phyloP scores from a whole-genome alignment of 1,284 basidiomycete genomes.

The Microbotryum lychnidis-dioicae region DNA sequence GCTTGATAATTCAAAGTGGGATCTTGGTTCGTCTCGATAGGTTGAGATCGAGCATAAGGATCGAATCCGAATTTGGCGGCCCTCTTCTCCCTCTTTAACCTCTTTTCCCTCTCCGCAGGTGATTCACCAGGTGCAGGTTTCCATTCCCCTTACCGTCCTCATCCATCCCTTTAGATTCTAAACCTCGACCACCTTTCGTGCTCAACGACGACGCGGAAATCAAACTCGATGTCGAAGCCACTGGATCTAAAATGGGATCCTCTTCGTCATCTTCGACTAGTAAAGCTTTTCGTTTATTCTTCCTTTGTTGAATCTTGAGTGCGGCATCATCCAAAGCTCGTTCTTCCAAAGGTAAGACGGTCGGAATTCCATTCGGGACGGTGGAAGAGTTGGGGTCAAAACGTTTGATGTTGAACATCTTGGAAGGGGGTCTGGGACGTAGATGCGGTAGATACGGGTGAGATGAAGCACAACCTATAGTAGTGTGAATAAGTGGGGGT shows the following conservation, averaged over 20 bases:
- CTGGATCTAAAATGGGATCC: background rate
- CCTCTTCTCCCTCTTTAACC: slow-evolving; percentile 27
- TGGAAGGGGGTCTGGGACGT: background rate
- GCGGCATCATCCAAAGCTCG: background rate
- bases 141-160: slow-evolving; percentile 9
- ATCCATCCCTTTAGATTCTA: background rate
- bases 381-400: background rate
- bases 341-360: background rate
- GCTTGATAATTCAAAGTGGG: background rate
- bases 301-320: slow-evolving; percentile 1
- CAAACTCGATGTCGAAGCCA: background rate
- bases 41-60: background rate
- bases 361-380: background rate
- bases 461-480: too few species aligned
- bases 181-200: background rate
- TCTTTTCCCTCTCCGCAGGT: slow-evolving; percentile 25
- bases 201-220: slow-evolving; percentile 3
- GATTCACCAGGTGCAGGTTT: slow-evolving; percentile 14
- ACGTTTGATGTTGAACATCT: slow-evolving; percentile 3
- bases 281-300: background rate
- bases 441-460: background rate
- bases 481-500: too few species aligned
- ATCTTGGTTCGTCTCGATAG: too few species aligned
- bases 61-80: slow-evolving; percentile 12
- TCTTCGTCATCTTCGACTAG: background rate